Evolutionary conservation across 768 basidiomycete genomes (phyloP).

Genomic region (Amanita fuliginea): DNA sequence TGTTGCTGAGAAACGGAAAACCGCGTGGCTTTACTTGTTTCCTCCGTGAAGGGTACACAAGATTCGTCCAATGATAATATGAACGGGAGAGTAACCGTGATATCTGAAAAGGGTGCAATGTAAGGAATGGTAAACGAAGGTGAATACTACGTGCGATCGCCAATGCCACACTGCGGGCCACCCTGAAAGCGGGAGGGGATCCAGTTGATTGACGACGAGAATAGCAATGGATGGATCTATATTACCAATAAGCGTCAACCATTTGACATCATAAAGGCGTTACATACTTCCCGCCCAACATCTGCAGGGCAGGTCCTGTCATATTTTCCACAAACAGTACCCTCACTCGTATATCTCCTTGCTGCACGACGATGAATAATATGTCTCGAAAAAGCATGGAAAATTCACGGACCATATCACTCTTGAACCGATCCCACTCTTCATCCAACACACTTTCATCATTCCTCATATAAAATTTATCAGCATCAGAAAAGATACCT

Average conservation of each 20-base stretch:
- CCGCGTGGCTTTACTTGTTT: no score
- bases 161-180: no score
- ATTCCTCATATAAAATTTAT: conserved; percentile 13
- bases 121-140: no score
- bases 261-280: not conserved
- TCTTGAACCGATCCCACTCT: conserved; percentile 26
- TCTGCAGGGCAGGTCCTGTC: conserved; percentile 41
- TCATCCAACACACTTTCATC: conserved; percentile 8
- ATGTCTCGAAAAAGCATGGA: not conserved
- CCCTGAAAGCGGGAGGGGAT: conserved; percentile 11
- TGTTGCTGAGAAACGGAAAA: no score
- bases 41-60: conserved; percentile 5
- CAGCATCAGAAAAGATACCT: conserved; percentile 21
- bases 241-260: not conserved
- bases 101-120: conserved; percentile 35
- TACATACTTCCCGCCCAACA: conserved; percentile 45
- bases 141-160: no score
- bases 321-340: conserved; percentile 43
- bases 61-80: conserved; percentile 29
- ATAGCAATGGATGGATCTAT: conserved; percentile 59
- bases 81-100: conserved; percentile 49
- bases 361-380: not conserved
- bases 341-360: conserved; percentile 31
- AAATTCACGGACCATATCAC: conserved; percentile 22
- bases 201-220: conserved; percentile 54